Evolutionary conservation across 2,329 filamentous ascomycete genomes (phyloP).

Genomic region (Raffaelea arxii): DNA sequence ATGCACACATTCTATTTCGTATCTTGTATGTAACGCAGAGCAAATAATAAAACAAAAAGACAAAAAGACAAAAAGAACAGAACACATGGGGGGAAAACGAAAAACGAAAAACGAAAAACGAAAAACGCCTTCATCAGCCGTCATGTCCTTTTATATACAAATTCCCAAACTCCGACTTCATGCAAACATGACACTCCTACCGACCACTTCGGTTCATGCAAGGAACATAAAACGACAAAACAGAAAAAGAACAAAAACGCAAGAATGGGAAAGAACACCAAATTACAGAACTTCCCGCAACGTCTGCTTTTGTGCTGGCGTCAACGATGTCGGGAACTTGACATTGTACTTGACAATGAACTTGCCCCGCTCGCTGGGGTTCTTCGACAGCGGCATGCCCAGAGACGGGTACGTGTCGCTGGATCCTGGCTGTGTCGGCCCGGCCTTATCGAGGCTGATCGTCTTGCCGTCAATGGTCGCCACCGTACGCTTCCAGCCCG

Average conservation of each 20-base stretch:
- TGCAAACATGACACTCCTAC: conserved; percentile 3
- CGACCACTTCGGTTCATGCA: conserved; percentile 1
- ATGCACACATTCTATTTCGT: too few relatives aligned
- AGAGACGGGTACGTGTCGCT: conserved; percentile 71
- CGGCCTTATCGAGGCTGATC: conserved; percentile 66
- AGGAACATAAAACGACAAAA: neutral
- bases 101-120: neutral
- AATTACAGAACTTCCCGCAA: conserved; percentile 66
- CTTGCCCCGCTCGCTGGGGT: conserved; percentile 72
- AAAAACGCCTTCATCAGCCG: neutral
- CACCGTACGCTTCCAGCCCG: conserved; percentile 87
- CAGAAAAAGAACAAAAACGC: too few relatives aligned
- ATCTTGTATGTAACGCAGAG: neutral
- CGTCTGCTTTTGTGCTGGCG: conserved; percentile 66
- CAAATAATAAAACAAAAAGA: neutral
- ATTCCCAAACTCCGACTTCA: neutral
- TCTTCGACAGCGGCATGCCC: conserved; percentile 96
- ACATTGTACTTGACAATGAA: conserved; percentile 87
- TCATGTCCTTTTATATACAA: neutral
- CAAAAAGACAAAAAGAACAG: neutral
- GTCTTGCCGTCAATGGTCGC: conserved; percentile 88
- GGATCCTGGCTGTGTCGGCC: conserved; percentile 77
- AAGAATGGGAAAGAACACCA: neutral
- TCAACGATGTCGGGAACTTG: conserved; percentile 76
- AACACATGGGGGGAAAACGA: too few relatives aligned